Percentiles rank a stretch among this genome's conserved stretches.
phyloP scores from a whole-genome alignment of 495 filamentous ascomycete genomes.

The Daldinia caldariorum region DNA sequence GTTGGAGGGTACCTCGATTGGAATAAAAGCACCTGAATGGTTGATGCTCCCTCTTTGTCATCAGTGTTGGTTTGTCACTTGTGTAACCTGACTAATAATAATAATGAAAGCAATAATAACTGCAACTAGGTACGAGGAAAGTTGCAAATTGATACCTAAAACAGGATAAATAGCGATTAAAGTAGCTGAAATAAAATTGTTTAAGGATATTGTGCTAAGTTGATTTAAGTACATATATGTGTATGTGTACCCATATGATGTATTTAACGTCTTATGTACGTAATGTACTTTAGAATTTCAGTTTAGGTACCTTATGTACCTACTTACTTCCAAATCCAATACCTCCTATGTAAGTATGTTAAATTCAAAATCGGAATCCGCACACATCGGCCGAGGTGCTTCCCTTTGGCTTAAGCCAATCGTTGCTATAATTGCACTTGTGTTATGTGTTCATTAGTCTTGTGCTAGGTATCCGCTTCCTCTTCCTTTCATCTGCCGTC shows the following conservation, averaged over 20 bases:
- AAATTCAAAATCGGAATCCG: slow-evolving; percentile 33
- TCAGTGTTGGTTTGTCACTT: slow-evolving; percentile 42
- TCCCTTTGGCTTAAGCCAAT: slow-evolving; percentile 11
- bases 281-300: no score
- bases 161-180: slow-evolving; percentile 15
- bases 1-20: slow-evolving; percentile 8
- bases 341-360: no score
- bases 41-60: slow-evolving; percentile 27
- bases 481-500: slow-evolving; percentile 27
- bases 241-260: not conserved
- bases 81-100: slow-evolving; percentile 40
- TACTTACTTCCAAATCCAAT: no score
- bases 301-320: no score
- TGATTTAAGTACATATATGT: not conserved
- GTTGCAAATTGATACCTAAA: slow-evolving; percentile 44
- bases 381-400: slow-evolving; percentile 35
- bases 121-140: slow-evolving; percentile 7
- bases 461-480: slow-evolving; percentile 1
- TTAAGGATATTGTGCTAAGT: not conserved
- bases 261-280: no score
- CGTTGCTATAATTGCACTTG: not conserved
- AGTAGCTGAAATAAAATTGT: not conserved
- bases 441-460: not conserved
- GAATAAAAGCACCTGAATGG: slow-evolving; percentile 12
- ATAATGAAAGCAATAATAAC: slow-evolving; percentile 20